Evolutionary conservation across 2,329 filamentous ascomycete genomes (phyloP), one percentile per base, ranked within the genome.

Genomic region (Capronia americana): DNA sequence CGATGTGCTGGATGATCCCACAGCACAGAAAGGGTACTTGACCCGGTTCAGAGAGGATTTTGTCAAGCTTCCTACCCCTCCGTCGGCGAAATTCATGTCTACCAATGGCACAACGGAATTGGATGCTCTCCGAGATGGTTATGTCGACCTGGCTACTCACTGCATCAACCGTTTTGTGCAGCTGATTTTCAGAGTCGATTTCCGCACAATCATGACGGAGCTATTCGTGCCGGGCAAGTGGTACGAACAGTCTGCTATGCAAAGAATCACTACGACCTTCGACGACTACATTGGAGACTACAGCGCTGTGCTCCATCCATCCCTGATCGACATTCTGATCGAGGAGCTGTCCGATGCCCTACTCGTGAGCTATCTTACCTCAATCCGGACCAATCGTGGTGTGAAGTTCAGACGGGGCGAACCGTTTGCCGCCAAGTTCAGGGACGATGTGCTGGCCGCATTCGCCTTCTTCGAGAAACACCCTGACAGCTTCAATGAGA

Each of bases 201-300:
- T 99, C 83, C 86, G 86, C 70, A 77, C 87, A 28, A 92, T 96
- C 44, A 88, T 97, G 76, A 86, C 90, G 53, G 91, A 95, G 70
- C 93, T 98, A 81, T 99, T 98, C 83, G 97, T 93, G 0, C 84
- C 88, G 8, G 69, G 66, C 11, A 87, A 87, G 69, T 99, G 95
- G 95, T 99, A 99, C 79, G 82, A 86, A 50, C 87, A 88, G 74
- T 92, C 90, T 48, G 90, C 91, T 63, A 94, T 99, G 88, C 93
- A 93, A 74, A 92, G 94, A 73, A 97, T 99, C 83, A 90, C 93
- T 55, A 92, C 90, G 28, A 99, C 95, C 0, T 94, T 99, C 76
- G 92, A 96, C 72, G 95, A 98, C 79, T 99, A 99, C 80, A 86
- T 98, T 73, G 81, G 85, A 74, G 94, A 99, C 80, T 97, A 97